Evolutionary conservation across 1,284 basidiomycete species (phyloP).

Genomic region (Moesziomyces antarcticus): DNA sequence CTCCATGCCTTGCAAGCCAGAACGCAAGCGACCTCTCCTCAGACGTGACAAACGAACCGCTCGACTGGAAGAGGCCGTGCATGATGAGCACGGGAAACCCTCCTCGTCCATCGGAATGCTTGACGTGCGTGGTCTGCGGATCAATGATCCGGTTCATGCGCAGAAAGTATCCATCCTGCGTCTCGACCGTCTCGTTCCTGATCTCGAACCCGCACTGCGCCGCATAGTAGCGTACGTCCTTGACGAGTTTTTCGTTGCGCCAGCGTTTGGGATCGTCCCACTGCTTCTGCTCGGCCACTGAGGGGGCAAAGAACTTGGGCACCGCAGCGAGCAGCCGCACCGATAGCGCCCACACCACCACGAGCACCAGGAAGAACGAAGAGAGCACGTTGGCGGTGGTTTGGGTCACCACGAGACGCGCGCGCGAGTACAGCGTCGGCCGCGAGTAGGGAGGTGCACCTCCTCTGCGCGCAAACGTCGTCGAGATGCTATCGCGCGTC

Average conservation of each 20-base stretch:
- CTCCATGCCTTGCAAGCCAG: slow-evolving; percentile 73
- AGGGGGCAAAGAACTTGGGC: slow-evolving; percentile 34
- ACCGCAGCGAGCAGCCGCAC: slow-evolving; percentile 48
- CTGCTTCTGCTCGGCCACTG: slow-evolving; percentile 22
- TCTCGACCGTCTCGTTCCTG: slow-evolving; percentile 73
- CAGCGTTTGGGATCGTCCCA: slow-evolving; percentile 73
- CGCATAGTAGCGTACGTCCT: slow-evolving; percentile 74
- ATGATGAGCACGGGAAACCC: slow-evolving; percentile 75
- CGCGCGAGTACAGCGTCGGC: slow-evolving; percentile 52
- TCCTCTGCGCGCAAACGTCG: slow-evolving; percentile 52
- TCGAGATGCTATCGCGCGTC: slow-evolving; percentile 14
- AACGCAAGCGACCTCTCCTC: slow-evolving; percentile 75
- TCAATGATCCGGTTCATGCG: slow-evolving; percentile 73
- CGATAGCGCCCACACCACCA: slow-evolving; percentile 69
- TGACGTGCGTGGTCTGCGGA: slow-evolving; percentile 68
- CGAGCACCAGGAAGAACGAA: slow-evolving; percentile 71
- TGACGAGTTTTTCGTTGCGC: slow-evolving; percentile 71
- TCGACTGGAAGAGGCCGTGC: slow-evolving; percentile 75
- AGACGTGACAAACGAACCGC: slow-evolving; percentile 75
- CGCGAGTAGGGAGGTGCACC: slow-evolving; percentile 53
- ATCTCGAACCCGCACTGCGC: slow-evolving; percentile 73
- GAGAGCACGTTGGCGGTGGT: slow-evolving; percentile 71
- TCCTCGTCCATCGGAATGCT: slow-evolving; percentile 69
- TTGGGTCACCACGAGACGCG: slow-evolving; percentile 70
- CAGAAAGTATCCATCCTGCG: slow-evolving; percentile 74